Base-by-base conservation (phyloP, 2,329 filamentous ascomycete species). In the Epicoccum sorghinum region DNA sequence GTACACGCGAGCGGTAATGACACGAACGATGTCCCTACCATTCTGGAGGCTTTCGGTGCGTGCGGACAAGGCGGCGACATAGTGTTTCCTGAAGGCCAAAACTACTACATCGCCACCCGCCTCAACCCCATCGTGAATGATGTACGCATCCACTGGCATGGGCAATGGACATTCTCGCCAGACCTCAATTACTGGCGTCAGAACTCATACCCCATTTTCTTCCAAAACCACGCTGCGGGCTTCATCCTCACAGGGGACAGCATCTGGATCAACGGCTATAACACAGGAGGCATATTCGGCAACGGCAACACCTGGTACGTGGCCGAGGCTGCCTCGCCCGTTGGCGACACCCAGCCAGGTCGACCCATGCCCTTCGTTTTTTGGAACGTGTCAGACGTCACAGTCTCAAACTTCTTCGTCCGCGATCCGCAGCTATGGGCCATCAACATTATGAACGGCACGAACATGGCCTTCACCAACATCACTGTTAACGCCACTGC, bases 381-480 rank as follows among this genome's bases (percentile, higher is more conserved):
- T 32, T 49, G 47, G 47, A 49, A 49, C 18, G 39, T 42, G 7
- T 49, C 47, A 1, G 39, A 35, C 14, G 38, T 49, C 7, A 29
- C 47, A 13, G 47, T 49, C 2, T 49, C 39, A 9, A 49, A 48
- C 12, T 48, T 48, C 46, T 48, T 41, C 30, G 22, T 48, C 37
- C 46, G 46, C n/a, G 46, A 48, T 22, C 46, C 46, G 5, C 46
- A 48, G 27, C 23, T 48, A 4, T 48, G 46, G 46, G 37, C 46
- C 5, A 48, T 48, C 46, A 48, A 48, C 38, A 48, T 48, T 29
- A 48, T 48, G 46, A 48, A 48, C 14, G 46, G 46, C 22, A 48
- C 46, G 12, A 41, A 48, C 10, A 48, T 48, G 46, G 46, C 46
- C 6, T 48, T 48, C 37, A 40, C 22, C 24, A 48, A 48, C 12